These are phyloP conservation scores for Draba incana DNA, from an alignment of 345 rosid genomes.

Conservation along the genomic window DNA sequence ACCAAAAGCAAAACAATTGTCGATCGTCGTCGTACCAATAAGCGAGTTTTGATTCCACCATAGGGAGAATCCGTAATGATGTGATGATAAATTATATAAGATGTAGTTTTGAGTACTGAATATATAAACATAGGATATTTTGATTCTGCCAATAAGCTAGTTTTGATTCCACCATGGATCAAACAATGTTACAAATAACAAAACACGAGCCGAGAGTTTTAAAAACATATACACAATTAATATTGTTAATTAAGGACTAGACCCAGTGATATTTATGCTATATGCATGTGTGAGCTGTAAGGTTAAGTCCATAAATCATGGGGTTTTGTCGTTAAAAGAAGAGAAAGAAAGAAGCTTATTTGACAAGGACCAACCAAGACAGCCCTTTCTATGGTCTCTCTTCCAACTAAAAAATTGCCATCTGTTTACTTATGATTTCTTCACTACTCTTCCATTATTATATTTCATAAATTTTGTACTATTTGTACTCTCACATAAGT, in stretches of 20 bases:
- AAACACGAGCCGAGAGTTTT: background rate
- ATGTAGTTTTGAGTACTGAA: background rate
- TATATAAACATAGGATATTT: background rate
- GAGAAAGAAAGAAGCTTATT: conserved; percentile 35
- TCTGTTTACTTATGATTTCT: conserved; percentile 38
- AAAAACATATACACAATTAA: background rate
- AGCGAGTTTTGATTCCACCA: no score
- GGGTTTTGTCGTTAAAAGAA: conserved; percentile 42
- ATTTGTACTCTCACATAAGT: conserved; percentile 8
- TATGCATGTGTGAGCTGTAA: conserved; percentile 44
- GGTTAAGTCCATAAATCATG: conserved; percentile 41
- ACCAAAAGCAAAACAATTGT: no score
- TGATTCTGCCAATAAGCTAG: conserved; percentile 6
- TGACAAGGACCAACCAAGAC: conserved; percentile 40
- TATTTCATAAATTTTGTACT: background rate
- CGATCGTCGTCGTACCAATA: no score
- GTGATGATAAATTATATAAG: background rate
- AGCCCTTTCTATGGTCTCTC: conserved; percentile 38
- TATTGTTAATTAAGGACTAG: background rate
- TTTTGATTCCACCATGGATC: conserved; percentile 6
- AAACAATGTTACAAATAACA: background rate
- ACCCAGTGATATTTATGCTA: conserved; percentile 28
- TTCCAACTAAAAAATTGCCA: conserved; percentile 34
- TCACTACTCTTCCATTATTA: conserved; percentile 4
- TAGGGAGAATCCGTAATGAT: background rate